phyloP scores from a whole-genome alignment of 1,284 basidiomycete species.

The Sporisorium scitamineum region DNA sequence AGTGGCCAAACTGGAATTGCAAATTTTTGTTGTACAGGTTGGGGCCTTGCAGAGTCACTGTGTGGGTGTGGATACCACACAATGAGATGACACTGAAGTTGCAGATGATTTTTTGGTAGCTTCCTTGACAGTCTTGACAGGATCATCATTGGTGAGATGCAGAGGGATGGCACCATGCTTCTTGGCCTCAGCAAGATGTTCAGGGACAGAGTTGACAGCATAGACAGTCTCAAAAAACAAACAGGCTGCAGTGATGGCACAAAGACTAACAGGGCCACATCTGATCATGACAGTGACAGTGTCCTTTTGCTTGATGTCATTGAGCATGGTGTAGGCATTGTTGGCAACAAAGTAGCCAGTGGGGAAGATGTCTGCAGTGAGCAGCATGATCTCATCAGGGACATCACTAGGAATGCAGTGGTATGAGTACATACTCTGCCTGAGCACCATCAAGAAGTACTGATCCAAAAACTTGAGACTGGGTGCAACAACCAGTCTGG shows the following conservation, averaged over 20 bases:
- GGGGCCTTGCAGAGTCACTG: conserved; percentile 69
- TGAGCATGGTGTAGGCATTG: conserved; percentile 73
- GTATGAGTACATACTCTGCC: conserved; percentile 84
- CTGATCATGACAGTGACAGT: conserved; percentile 60
- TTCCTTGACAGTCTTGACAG: conserved; percentile 45
- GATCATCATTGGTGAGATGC: conserved; percentile 54
- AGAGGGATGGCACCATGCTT: conserved; percentile 64
- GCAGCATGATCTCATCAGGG: conserved; percentile 71
- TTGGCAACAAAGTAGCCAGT: conserved; percentile 77
- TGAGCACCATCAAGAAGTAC: conserved; percentile 82
- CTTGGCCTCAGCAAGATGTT: conserved; percentile 66
- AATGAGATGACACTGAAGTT: conserved; percentile 84
- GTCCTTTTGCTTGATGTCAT: conserved; percentile 58
- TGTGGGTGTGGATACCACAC: conserved; percentile 77
- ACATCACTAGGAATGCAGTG: conserved; percentile 74
- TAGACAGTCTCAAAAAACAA: conserved; percentile 68
- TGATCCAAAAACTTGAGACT: conserved; percentile 79
- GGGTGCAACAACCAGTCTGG: conserved; percentile 78
- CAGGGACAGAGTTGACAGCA: conserved; percentile 67
- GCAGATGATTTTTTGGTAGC: conserved; percentile 75
- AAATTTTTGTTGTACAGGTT: conserved; percentile 83
- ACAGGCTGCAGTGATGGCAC: conserved; percentile 71
- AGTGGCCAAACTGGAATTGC: conserved; percentile 81
- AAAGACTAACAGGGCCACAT: conserved; percentile 72
- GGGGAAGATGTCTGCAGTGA: conserved; percentile 76